Conservation (phyloP, 2,329 filamentous ascomycete species). For the Raffaelea arxii region DNA sequence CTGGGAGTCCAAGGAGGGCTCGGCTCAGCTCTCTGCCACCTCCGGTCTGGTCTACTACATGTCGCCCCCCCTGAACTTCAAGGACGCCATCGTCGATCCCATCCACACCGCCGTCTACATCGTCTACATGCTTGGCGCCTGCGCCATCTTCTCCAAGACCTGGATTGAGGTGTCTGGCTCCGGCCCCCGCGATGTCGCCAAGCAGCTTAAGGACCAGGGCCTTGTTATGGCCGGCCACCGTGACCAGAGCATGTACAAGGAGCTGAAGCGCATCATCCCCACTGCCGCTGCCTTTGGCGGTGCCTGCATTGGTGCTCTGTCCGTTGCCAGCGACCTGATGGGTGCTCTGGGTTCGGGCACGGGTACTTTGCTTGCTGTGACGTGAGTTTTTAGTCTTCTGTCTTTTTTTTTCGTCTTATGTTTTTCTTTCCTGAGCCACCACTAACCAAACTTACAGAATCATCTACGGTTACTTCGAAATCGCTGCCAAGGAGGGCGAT, state of each 20-base stretch:
- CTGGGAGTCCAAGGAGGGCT: conserved; percentile 96
- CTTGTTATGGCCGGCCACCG: conserved; percentile 99
- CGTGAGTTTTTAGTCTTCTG: conserved; percentile 55
- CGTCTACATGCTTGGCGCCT: conserved; percentile 94
- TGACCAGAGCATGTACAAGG: conserved; percentile 99
- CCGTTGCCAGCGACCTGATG: conserved; percentile 88
- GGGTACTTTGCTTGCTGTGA: conserved; percentile 95
- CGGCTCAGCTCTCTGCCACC: conserved; percentile 85
- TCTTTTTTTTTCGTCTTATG: background rate
- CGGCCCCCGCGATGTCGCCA: conserved; percentile 93
- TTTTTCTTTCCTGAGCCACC: conserved; percentile 12
- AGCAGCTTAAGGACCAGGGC: conserved; percentile 99
- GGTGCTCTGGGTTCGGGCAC: conserved; percentile 94
- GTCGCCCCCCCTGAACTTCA: conserved; percentile 96
- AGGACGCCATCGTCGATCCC: conserved; percentile 90
- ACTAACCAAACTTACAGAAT: conserved; percentile 53
- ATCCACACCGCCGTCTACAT: conserved; percentile 96
- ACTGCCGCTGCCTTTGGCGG: conserved; percentile 97
- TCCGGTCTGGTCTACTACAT: conserved; percentile 99
- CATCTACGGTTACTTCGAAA: conserved; percentile 99
- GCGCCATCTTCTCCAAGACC: conserved; percentile 94
- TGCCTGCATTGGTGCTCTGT: conserved; percentile 96
- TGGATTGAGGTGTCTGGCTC: conserved; percentile 99
- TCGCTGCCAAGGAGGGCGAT: conserved; percentile 96
- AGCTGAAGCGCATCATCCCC: conserved; percentile 97